phyloP scores from a whole-genome alignment of 2,329 filamentous ascomycete species.

The Neofusicoccum umdonicola region DNA sequence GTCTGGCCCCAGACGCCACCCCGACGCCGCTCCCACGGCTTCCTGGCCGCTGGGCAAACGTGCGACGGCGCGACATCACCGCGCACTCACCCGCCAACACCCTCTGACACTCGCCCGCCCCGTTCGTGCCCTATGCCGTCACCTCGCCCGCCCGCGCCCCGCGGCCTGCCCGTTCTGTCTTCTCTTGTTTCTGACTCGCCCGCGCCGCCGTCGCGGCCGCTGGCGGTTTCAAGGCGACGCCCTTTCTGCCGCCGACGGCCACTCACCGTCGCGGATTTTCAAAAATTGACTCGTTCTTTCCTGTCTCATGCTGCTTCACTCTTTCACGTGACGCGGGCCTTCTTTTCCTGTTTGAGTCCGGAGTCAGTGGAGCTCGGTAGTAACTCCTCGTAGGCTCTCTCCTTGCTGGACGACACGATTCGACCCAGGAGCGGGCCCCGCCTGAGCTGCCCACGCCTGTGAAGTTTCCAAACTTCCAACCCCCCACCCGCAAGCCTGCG shows the following conservation, averaged over 20 bases:
- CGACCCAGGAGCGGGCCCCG: slow-evolving; percentile 43
- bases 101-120: neutral
- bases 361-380: neutral
- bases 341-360: neutral
- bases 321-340: neutral
- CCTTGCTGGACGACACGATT: slow-evolving; percentile 39
- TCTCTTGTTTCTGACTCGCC: neutral
- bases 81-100: neutral
- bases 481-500: slow-evolving; percentile 30
- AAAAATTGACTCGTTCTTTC: neutral
- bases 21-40: neutral
- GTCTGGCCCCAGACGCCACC: neutral
- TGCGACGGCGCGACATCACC: neutral
- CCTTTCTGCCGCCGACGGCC: neutral
- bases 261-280: neutral
- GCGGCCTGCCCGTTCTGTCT: neutral
- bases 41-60: neutral
- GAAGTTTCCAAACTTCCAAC: slow-evolving; percentile 50
- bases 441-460: slow-evolving; percentile 50
- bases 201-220: neutral
- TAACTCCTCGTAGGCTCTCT: slow-evolving; percentile 29
- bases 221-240: slow-evolving; percentile 9
- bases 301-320: slow-evolving; percentile 8
- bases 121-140: slow-evolving; percentile 2
- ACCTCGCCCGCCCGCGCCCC: neutral